Base-by-base conservation (phyloP, 2,329 filamentous ascomycete genomes). In the Nigrospora sphaerica region DNA sequence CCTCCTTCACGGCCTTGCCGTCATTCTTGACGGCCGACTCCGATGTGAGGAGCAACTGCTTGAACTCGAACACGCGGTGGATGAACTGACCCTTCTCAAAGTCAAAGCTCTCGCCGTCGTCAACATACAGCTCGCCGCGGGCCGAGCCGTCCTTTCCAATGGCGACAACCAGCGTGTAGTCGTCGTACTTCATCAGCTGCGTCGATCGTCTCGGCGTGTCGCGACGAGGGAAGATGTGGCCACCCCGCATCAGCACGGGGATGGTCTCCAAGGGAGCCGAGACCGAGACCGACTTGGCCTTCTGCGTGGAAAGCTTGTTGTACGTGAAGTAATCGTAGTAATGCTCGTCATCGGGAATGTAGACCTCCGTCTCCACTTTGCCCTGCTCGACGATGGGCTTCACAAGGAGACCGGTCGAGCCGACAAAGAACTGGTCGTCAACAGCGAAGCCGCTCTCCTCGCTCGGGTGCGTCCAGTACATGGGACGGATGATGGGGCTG, bases 311-410 rank as follows among this genome's bases (percentile, higher is more conserved):
- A 60, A 95, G 81, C 38, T 81, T 72, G 37, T 85, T 81, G 69
- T 89, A 96, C 57, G 88, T 88, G 62, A 93, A 95, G 71, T 98
- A 98, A 67, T 97, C 88, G 60, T 91, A 98, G 67, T 98, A 97
- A 45, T 86, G 78, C 65, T 95, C 88, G 48, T 85, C 79, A 56
- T 97, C 92, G 1, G 91, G 85, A 45, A 98, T 81, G 69, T 95
- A 96, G 47, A 98, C 79, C 17, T 90, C 83, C 0, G 84, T 81
- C 17, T 79, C 81, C 16, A 78, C 77, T 40, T 84, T 82, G 52
- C 83, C 86, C 66, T 95, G 82, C 19, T 83, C 80, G 2, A 90
- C 86, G 13, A 97, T 83, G 0, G 93, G 93, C 70, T 96, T 97
- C 36, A 83, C 88, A n/a, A 98, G 80, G 14, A 98, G 75, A 55